phyloP scores from a whole-genome alignment of 1,284 basidiomycete genomes.

The Tylopilus sp. region DNA sequence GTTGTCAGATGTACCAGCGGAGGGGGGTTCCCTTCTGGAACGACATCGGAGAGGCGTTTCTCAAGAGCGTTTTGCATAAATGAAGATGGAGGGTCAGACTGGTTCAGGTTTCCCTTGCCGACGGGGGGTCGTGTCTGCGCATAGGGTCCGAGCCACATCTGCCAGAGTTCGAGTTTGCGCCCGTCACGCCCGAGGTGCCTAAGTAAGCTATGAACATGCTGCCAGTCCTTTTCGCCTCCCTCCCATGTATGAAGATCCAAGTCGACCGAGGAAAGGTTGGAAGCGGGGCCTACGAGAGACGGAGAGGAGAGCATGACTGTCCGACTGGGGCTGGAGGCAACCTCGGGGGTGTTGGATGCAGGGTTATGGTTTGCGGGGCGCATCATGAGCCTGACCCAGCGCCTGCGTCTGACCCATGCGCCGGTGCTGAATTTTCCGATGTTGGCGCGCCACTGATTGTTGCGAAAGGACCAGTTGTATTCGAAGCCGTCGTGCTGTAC shows the following conservation, averaged over 20 bases:
- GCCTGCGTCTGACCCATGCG: conserved; percentile 68
- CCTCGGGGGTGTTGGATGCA: conserved; percentile 9
- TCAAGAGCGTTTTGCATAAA: conserved; percentile 29
- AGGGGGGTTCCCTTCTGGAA: conserved; percentile 26
- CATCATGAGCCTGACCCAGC: conserved; percentile 80
- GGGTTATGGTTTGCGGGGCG: conserved; percentile 42
- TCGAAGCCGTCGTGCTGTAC: conserved; percentile 81
- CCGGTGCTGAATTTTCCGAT: conserved; percentile 57
- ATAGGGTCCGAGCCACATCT: conserved; percentile 50
- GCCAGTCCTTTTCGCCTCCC: conserved; percentile 59
- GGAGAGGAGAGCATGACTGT: not conserved
- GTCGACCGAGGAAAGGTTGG: conserved; percentile 16
- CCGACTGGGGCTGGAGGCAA: not conserved
- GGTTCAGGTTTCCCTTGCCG: conserved; percentile 36
- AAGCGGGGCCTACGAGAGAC: conserved; percentile 10
- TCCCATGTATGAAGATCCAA: conserved; percentile 35
- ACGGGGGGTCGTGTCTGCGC: conserved; percentile 5
- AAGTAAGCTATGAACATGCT: conserved; percentile 51
- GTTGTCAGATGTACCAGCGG: conserved; percentile 44
- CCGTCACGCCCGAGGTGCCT: conserved; percentile 57
- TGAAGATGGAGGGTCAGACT: conserved; percentile 37
- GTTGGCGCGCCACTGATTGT: conserved; percentile 58
- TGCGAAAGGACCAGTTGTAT: conserved; percentile 74
- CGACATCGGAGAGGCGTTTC: conserved; percentile 7
- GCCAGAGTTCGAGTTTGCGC: conserved; percentile 69